Evolutionary conservation across 2,329 filamentous ascomycete species (phyloP), one percentile per base, ranked within the genome.

Genomic region (Daldinia sp.): DNA sequence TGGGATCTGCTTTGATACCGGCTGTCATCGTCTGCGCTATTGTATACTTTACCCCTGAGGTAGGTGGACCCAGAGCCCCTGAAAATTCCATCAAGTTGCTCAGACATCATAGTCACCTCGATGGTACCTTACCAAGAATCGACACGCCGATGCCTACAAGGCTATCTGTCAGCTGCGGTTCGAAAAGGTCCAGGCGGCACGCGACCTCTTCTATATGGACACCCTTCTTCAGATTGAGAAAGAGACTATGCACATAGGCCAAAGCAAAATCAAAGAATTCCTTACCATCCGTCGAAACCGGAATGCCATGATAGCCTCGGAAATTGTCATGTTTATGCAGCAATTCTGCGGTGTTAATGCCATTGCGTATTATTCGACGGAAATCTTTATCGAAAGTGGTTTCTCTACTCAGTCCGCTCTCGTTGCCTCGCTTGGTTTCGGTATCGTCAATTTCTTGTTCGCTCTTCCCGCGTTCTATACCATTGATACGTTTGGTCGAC

Each of bases 281-380:
- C 82, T 90, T 56, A 87, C 84, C 0, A 82, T 91, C 20, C 86
- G 87, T 13, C 85, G 89, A 53, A 90, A 90, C 75, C 85, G 89
- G 18, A 86, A 88, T 60, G 88, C 87, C 2, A 83, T 88, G 79
- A 72, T 88, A 15, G 88, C 87, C 1, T 88, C 86, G 0, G 82
- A 89, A 73, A 84, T 90, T 46, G 87, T 90, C 66, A 91, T 91
- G 88, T 90, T 90, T 69, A 86, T 89, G 84, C 89, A 91, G 73
- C 88, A 90, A 77, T 84, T 80, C 48, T 86, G 84, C 67, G 82
- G 81, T 54, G 82, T 86, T 50, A 88, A 88, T 54, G 75, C 75
- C 0, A 78, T 79, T 20, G 76, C 76, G n/a, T 78, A 78, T 55
- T 90, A 90, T 74, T 87, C 85, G 0, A 86, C 87, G 0, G 83